phyloP scores from a whole-genome alignment of 352 stramenopile genomes.

The Blastocystis sp. region DNA sequence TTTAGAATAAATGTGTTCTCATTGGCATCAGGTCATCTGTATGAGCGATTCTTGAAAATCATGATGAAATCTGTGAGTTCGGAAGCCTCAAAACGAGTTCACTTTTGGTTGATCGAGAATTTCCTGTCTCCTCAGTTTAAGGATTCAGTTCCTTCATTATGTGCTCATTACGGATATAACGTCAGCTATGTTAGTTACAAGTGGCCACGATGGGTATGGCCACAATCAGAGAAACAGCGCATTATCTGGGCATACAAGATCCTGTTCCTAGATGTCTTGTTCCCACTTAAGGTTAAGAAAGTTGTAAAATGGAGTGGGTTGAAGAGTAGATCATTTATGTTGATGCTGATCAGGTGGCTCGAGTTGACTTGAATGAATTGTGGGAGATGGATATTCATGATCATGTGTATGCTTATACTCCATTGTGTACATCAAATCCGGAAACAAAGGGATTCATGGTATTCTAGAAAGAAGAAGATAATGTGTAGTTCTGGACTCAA shows the following conservation, averaged over 20 bases:
- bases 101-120: conserved; percentile 98
- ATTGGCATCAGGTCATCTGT: conserved; percentile 89
- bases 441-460: conserved; percentile 84
- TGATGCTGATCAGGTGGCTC: conserved; percentile 95
- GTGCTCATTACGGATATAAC: conserved; percentile 77
- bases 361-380: conserved; percentile 92
- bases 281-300: conserved; percentile 94
- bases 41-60: conserved; percentile 98
- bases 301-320: conserved; percentile 68
- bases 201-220: conserved; percentile 94
- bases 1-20: conserved; percentile 91
- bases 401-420: conserved; percentile 90
- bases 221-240: conserved; percentile 96
- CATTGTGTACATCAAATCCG: conserved; percentile 87
- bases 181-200: conserved; percentile 99
- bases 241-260: conserved; percentile 99
- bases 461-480: conserved; percentile 1
- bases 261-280: conserved; percentile 97
- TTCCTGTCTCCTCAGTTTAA: conserved; percentile 97
- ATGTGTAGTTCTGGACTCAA: conserved; percentile 87
- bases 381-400: conserved; percentile 95
- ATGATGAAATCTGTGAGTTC: conserved; percentile 99
- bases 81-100: conserved; percentile 87
- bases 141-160: conserved; percentile 58
- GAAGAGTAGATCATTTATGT: conserved; percentile 77